Evolutionary conservation across 257 asterid species (phyloP).

Genomic region (Fraxinus pennsylvanica): DNA sequence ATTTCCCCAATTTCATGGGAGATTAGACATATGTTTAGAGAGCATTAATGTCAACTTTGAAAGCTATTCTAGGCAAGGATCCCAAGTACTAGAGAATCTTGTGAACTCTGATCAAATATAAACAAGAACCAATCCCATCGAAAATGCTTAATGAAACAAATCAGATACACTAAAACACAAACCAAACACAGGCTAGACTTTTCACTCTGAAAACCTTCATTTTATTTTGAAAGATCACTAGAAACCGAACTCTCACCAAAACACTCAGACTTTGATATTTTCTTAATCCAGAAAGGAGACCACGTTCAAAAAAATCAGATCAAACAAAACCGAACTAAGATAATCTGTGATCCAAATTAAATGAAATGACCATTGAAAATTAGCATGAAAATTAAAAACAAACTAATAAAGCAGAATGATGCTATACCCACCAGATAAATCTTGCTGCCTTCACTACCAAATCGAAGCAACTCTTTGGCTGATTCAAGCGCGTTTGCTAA

Average conservation of each 20-base stretch:
- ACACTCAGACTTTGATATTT: constrained; percentile 3
- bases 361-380: constrained; percentile 9
- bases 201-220: constrained; percentile 8
- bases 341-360: constrained; percentile 19
- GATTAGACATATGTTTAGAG: no score
- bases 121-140: not conserved
- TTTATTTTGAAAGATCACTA: constrained; percentile 12
- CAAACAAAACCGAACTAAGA: constrained; percentile 15
- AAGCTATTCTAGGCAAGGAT: no score
- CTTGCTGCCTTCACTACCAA: constrained; percentile 91
- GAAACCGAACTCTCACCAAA: not conserved
- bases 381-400: not conserved
- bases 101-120: no score
- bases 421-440: constrained; percentile 69
- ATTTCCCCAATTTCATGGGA: no score
- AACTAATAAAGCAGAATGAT: constrained; percentile 9
- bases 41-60: no score
- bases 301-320: constrained; percentile 19
- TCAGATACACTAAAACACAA: not conserved
- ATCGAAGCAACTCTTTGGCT: constrained; percentile 80
- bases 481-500: constrained; percentile 58
- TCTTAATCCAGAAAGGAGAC: not conserved
- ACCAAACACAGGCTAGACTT: not conserved
- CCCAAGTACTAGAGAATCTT: no score
- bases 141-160: not conserved